Evolutionary conservation across 2,329 filamentous ascomycete species (phyloP).

Genomic region (Phyllosticta citribraziliensis): DNA sequence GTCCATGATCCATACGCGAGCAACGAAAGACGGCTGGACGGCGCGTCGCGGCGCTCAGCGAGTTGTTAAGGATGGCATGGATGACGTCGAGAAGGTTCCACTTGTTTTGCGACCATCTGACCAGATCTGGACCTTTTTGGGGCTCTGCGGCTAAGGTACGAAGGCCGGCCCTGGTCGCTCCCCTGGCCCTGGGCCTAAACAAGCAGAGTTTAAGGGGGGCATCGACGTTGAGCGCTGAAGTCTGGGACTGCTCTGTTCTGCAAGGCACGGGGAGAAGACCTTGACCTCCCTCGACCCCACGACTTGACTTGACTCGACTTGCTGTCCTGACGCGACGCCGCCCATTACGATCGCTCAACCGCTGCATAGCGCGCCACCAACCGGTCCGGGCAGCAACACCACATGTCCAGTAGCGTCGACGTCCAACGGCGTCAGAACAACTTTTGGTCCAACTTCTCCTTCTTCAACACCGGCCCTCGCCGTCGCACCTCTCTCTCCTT

Average conservation of each 20-base stretch:
- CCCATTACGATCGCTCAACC: conserved; percentile 8
- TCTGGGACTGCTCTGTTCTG: no score
- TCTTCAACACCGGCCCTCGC: conserved; percentile 35
- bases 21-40: not conserved
- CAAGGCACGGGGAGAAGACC: not conserved
- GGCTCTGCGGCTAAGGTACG: not conserved
- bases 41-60: not conserved
- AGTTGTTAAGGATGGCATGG: not conserved
- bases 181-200: not conserved
- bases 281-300: not conserved
- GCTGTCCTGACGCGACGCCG: not conserved
- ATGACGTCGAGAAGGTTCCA: not conserved
- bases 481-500: conserved; percentile 43
- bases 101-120: not conserved
- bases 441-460: conserved; percentile 44
- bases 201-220: not conserved
- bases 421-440: conserved; percentile 37
- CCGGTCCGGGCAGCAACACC: conserved; percentile 13
- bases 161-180: not conserved
- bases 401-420: conserved; percentile 48
- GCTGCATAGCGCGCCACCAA: conserved; percentile 8
- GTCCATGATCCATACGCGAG: conserved; percentile 30
- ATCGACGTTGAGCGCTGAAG: not conserved
- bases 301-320: not conserved
- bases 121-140: not conserved